Evolutionary conservation across 1,139 yeast species (phyloP), one percentile per base, ranked within the genome.

Genomic region (Lodderomyces margitis): DNA sequence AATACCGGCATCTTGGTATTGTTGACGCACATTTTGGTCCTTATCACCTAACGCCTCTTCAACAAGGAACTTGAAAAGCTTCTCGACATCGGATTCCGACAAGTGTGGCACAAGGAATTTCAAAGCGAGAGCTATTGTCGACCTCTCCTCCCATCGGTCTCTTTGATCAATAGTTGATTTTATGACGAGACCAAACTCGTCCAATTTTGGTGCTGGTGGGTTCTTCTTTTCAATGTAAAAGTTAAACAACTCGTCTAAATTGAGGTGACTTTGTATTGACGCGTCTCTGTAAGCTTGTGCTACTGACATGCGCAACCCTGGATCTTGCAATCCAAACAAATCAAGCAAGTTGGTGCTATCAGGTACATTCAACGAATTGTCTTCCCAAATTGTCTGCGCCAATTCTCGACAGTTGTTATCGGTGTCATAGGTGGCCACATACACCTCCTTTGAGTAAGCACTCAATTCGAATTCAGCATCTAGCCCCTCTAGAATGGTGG

Each of bases 1-100:
- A 44, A 84, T 74, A 43, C 96, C 98, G n/a, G 96, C 94, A 45
- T 84, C 92, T 56, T 88, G 89, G 59, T 91, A 74, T 57, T 86
- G 94, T 49, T 82, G 86, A 45, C 92, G 80, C 3, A 88, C 96
- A 41, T 78, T 65, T 3, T 77, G 70, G 47, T 85, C 86, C 46
- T 75, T 73, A 56, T 91, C 98, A 28, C 87, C 89, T 40, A 89
- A 64, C 0, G 89, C 84, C 38, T 78, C 75, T 23, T 75, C 77
- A 17, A 84, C 78, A 46, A 87, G 68, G 53, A 87, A 82, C 21
- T 66, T 61, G 55, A 87, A 78, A 15, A 86, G 59, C 30, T 62
- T 57, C 19, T 74, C 72, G 31, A 87, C 74, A 10, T 71, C 56
- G 1, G 58, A 47, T 1, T 59, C 55, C 44, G 81, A 73, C 27